phyloP scores from a whole-genome alignment of 257 asterid species.

The Nemophila menziesii region DNA sequence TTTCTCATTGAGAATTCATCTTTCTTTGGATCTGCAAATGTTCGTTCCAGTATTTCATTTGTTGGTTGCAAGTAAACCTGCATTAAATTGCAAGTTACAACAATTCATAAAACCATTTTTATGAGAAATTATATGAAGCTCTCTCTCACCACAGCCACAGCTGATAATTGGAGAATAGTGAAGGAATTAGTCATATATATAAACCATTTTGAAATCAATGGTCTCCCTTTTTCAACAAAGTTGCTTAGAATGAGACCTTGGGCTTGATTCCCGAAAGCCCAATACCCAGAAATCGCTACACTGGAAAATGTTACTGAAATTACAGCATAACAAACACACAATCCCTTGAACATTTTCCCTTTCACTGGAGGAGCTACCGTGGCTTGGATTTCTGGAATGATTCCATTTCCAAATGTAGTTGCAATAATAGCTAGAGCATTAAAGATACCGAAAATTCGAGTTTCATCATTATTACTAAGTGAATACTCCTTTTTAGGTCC shows the following conservation, averaged over 20 bases:
- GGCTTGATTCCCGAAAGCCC: slow-evolving; percentile 77
- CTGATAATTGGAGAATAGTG: slow-evolving; percentile 80
- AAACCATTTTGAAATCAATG: slow-evolving; percentile 64
- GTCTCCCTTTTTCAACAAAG: slow-evolving; percentile 40
- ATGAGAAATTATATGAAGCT: background rate
- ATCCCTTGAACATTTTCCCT: slow-evolving; percentile 94
- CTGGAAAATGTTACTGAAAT: slow-evolving; percentile 52
- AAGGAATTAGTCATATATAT: slow-evolving; percentile 47
- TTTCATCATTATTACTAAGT: slow-evolving; percentile 25
- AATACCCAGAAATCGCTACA: slow-evolving; percentile 79
- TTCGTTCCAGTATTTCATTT: slow-evolving; percentile 63
- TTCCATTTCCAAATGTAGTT: slow-evolving; percentile 88
- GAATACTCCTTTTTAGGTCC: slow-evolving; percentile 63
- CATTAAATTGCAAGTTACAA: background rate
- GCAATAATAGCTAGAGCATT: slow-evolving; percentile 82
- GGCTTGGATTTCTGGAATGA: slow-evolving; percentile 93
- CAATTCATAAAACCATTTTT: background rate
- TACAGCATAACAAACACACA: slow-evolving; percentile 59
- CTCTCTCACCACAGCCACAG: slow-evolving; percentile 68
- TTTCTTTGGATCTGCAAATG: slow-evolving; percentile 49
- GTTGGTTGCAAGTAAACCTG: slow-evolving; percentile 93
- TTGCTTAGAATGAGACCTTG: slow-evolving; percentile 51
- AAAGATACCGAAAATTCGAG: slow-evolving; percentile 47
- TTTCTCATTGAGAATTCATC: slow-evolving; percentile 57
- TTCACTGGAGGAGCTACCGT: slow-evolving; percentile 78